Evolutionary conservation across 1,284 basidiomycete genomes (phyloP).

Genomic region (Leucoagaricus sp.): DNA sequence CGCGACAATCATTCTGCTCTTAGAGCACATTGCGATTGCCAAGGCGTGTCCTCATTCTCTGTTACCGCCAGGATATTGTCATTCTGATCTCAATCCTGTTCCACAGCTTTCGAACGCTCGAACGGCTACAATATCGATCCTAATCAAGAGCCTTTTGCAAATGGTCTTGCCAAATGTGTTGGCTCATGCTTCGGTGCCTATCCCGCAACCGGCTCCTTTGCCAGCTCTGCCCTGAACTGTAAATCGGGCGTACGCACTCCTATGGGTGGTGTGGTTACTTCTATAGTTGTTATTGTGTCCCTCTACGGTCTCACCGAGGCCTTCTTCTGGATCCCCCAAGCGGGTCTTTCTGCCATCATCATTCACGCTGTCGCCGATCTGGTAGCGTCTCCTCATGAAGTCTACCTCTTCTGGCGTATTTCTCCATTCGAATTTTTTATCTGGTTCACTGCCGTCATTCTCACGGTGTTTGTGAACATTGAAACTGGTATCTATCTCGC

Average conservation of each 20-base stretch:
- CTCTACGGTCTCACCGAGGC: slow-evolving; percentile 93
- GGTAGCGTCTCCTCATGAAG: slow-evolving; percentile 84
- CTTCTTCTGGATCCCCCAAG: slow-evolving; percentile 86
- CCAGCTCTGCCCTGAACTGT: slow-evolving; percentile 92
- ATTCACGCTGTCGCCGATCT: slow-evolving; percentile 96
- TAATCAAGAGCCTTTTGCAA: slow-evolving; percentile 96
- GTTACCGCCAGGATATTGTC: not conserved
- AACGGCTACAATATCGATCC: slow-evolving; percentile 98
- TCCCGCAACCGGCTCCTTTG: slow-evolving; percentile 98
- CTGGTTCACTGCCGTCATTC: slow-evolving; percentile 85
- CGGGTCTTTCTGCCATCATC: slow-evolving; percentile 88
- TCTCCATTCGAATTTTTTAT: slow-evolving; percentile 94
- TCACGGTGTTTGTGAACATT: slow-evolving; percentile 87
- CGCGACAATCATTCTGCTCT: slow-evolving; percentile 90
- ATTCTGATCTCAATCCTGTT: slow-evolving; percentile 9
- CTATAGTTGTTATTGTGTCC: slow-evolving; percentile 89
- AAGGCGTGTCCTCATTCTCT: slow-evolving; percentile 57
- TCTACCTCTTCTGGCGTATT: slow-evolving; percentile 92
- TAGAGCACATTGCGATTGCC: slow-evolving; percentile 97
- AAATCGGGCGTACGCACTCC: slow-evolving; percentile 98
- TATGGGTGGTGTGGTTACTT: slow-evolving; percentile 84
- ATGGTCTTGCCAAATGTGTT: slow-evolving; percentile 90
- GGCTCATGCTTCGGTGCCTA: slow-evolving; percentile 91
- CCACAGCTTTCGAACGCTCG: slow-evolving; percentile 86
- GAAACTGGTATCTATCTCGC: slow-evolving; percentile 96